These are phyloP conservation scores for Boletus sp. DNA, from an alignment of 1,284 basidiomycete genomes.

Conservation along the genomic window DNA sequence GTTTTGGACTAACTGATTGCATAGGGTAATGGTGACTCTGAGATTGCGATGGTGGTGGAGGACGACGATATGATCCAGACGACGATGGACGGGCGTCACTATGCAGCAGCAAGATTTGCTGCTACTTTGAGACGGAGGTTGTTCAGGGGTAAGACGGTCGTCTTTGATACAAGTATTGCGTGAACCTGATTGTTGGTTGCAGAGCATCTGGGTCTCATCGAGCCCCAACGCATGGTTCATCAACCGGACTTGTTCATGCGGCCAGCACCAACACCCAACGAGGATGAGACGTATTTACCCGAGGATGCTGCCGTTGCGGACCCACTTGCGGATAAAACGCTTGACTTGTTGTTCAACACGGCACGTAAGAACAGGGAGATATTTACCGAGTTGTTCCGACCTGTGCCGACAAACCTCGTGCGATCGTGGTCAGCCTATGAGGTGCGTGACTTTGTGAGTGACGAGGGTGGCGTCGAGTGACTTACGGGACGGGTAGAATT, in stretches of 20 bases:
- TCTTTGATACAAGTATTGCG: not conserved
- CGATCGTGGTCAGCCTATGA: constrained; percentile 76
- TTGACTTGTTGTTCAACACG: constrained; percentile 65
- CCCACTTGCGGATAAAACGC: constrained; percentile 63
- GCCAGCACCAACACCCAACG: constrained; percentile 67
- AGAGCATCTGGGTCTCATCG: constrained; percentile 86
- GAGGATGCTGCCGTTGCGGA: constrained; percentile 78
- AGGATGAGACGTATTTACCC: constrained; percentile 54
- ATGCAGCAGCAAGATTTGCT: constrained; percentile 70
- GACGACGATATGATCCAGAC: constrained; percentile 77
- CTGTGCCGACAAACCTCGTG: constrained; percentile 79
- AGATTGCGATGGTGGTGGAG: constrained; percentile 88
- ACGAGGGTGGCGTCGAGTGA: not conserved
- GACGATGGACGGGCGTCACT: constrained; percentile 75
- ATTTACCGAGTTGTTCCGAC: constrained; percentile 79
- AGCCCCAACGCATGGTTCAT: constrained; percentile 50
- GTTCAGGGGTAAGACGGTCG: constrained; percentile 53
- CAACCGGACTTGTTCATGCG: constrained; percentile 66
- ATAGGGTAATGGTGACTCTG: constrained; percentile 86
- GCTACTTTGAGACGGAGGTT: constrained; percentile 73
- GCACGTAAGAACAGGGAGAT: constrained; percentile 77
- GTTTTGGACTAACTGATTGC: constrained; percentile 11
- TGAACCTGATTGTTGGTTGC: constrained; percentile 14
- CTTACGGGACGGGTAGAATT: constrained; percentile 43
- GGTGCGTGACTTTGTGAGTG: constrained; percentile 38